Evolutionary conservation across 2,329 filamentous ascomycete species (phyloP), one percentile per base, ranked within the genome.

Genomic region (Decorospora gaudefroyi): DNA sequence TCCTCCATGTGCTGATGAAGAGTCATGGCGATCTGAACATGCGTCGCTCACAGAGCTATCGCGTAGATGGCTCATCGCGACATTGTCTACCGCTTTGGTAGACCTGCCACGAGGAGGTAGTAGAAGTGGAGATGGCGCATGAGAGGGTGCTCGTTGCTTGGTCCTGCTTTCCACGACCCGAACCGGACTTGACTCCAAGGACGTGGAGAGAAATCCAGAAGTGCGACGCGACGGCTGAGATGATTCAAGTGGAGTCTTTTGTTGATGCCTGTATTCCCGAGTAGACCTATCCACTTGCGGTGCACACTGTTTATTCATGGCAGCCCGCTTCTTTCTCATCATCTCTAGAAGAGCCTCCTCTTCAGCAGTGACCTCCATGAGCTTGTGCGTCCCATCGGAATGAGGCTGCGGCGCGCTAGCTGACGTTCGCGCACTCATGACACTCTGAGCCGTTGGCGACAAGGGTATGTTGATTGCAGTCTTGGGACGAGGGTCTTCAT

Each of bases 291-390:
- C 68, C 16, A 67, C 71, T 47, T 74, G 67, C 1, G 66, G 55
- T 43, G 68, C 69, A 34, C 62, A 68, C 10, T 42, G 39, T 51
- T 74, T 71, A 17, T 67, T 67, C 74, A 76, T 76, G 6, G 69
- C 70, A 8, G 74, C 74, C 30, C 75, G 69, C 54, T 77, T 78
- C 43, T 71, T 68, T 6, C 76, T 72, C 73, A 78, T 76, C 60
- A 77, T 62, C 41, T 77, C 75, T 23, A 78, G 51, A 10, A 78
- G 55, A 16, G 73, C 72, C 58, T 76, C 75, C 53, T 78, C 76
- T 55, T 78, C 76, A 40, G 74, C 68, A 1, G 75, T 76, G 11
- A 78, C 75, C 19, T 73, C 72, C 71, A 78, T 76, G 19, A 71
- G 55, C 44, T 70, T 72, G 26, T 61, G 67, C 17, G 56, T 49